A percentile compares a stretch with the other conserved stretches of the same genome.
phyloP scores from a whole-genome alignment of 306 rosid genomes.

The Psophocarpus tetragonolobus region DNA sequence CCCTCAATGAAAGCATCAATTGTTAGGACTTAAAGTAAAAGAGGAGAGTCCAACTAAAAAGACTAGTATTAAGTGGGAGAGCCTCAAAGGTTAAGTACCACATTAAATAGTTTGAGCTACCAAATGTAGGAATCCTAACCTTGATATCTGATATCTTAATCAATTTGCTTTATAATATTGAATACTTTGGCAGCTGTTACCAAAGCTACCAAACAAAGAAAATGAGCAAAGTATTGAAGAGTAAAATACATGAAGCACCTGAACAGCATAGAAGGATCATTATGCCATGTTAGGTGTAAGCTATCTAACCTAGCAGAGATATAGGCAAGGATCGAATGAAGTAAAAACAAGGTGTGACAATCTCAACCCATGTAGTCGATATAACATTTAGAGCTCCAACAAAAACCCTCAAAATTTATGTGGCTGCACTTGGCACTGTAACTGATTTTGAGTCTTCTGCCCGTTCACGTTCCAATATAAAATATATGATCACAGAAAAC shows the following conservation, averaged over 20 bases:
- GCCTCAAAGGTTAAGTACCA: too few relatives aligned
- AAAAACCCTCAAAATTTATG: constrained; percentile 23
- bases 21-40: too few relatives aligned
- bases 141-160: background rate
- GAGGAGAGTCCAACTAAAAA: too few relatives aligned
- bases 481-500: constrained; percentile 19
- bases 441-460: constrained; percentile 56
- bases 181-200: constrained; percentile 18
- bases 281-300: constrained; percentile 22
- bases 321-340: background rate
- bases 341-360: background rate
- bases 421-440: constrained; percentile 42
- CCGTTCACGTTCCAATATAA: constrained; percentile 21
- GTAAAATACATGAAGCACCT: constrained; percentile 3
- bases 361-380: constrained; percentile 1
- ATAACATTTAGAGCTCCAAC: background rate
- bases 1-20: too few relatives aligned
- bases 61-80: too few relatives aligned
- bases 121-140: too few relatives aligned
- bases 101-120: too few relatives aligned
- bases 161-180: background rate
- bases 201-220: constrained; percentile 31
- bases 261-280: constrained; percentile 24
- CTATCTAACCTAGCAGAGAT: constrained; percentile 35
- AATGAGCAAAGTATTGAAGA: background rate